Base-by-base conservation (phyloP, 2,329 filamentous ascomycete genomes). In the Exophiala mesophila region DNA sequence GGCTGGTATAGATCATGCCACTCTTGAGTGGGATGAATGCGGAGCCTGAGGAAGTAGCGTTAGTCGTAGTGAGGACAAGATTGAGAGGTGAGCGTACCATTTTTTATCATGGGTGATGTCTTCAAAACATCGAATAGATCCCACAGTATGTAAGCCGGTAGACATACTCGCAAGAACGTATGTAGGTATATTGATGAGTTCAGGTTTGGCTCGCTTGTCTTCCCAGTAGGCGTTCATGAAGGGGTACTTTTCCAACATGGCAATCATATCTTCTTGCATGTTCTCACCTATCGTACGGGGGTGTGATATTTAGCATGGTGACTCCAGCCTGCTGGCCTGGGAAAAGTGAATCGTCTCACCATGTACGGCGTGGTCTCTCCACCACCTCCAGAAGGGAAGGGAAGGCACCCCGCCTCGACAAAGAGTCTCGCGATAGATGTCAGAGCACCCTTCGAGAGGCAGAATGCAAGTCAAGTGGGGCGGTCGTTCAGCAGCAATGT, bases 371-470 rank as follows among this genome's bases (percentile, higher is more conserved):
- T 35, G 39, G 17, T 42, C 30, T 15, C 36, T 28, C 30, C 37
- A n/a, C 16, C 36, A 44, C 16, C 38, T 20, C 36, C 36, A 40
- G 26, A 46, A 46, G 7, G 44, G 44, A 7, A 32, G 16, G 28
- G 29, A 41, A 7, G 44, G 28, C 24, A 46, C 35, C 3, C 44
- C 39, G n/a, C 71, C 70, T 4, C 70, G 62, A 24, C 59, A 61
- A 47, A 71, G 67, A 18, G 68, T 63, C 47, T 74, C 70, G 2
- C 69, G 64, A 45, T 69, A 74, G 3, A 72, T 50, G 46, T 74
- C 71, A 1, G 62, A 63, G 28, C 57, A 64, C 8, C 67, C 70
- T 52, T 75, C 71, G 68, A 68, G 70, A 32, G 59, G 73, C 1
- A 67, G 68, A 24, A 73, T 69, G 0, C 62, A 61, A n/a, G 60